Percentiles rank a stretch among this genome's conserved stretches.
These are phyloP conservation scores for Trametes elegans DNA, from an alignment of 768 basidiomycete species.

Conservation along the genomic window DNA sequence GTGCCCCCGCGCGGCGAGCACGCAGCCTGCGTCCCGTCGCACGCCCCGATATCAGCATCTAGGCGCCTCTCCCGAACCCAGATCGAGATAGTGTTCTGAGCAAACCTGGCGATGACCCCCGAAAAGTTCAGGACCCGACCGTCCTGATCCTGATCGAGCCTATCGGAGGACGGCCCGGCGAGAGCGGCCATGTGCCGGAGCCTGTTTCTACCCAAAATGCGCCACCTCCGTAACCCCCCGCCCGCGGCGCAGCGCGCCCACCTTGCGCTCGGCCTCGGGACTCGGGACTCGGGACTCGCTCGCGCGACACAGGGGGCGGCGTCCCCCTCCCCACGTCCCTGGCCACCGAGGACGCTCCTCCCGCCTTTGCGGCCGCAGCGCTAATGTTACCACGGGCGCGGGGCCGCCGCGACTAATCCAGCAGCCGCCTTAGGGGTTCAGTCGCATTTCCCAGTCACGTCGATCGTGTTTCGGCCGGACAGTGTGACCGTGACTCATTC, in stretches of 20 bases:
- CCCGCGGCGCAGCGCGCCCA: neutral
- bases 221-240: constrained; percentile 12
- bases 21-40: too few relatives aligned
- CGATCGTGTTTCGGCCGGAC: constrained; percentile 21
- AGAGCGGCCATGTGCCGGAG: constrained; percentile 11
- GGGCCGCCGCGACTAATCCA: constrained; percentile 15
- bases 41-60: constrained; percentile 7
- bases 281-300: too few relatives aligned
- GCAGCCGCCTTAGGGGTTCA: constrained; percentile 3
- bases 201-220: constrained; percentile 14
- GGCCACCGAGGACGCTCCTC: neutral
- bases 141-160: constrained; percentile 19
- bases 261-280: too few relatives aligned
- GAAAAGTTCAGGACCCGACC: constrained; percentile 16
- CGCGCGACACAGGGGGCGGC: too few relatives aligned
- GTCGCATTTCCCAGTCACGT: constrained; percentile 11
- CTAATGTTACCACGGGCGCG: constrained; percentile 23
- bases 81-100: constrained; percentile 21
- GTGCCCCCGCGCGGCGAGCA: neutral
- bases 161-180: constrained; percentile 15
- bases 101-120: constrained; percentile 18
- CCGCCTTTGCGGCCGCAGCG: neutral
- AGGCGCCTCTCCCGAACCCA: constrained; percentile 2
- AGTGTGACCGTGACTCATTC: constrained; percentile 24
- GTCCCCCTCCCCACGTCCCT: neutral